Percentiles rank a stretch among this genome's conserved stretches.
phyloP scores from a whole-genome alignment of 1,284 basidiomycete genomes.

The Ganoderma boninense region DNA sequence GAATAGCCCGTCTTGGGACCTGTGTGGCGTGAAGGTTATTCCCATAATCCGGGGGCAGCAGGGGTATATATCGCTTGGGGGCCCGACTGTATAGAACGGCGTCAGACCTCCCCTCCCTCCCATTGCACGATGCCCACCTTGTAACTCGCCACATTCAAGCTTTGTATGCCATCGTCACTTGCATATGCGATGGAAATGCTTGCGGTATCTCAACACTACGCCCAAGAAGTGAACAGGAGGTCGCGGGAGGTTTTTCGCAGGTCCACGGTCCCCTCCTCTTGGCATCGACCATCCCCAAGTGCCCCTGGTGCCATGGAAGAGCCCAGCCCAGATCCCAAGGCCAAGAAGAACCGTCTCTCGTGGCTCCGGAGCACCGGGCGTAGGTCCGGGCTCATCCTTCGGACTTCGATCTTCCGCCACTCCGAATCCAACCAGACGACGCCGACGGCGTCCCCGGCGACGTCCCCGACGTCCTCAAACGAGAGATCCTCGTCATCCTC shows the following conservation, averaged over 20 bases:
- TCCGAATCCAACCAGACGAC: neutral
- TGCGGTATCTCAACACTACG: neutral
- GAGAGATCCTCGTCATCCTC: neutral
- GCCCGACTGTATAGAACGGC: neutral
- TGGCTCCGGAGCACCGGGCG: conserved; percentile 21
- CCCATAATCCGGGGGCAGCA: neutral
- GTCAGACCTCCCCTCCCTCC: neutral
- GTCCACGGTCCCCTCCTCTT: conserved; percentile 5
- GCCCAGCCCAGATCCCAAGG: neutral
- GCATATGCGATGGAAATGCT: neutral
- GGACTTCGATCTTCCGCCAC: conserved; percentile 9
- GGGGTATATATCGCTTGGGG: neutral
- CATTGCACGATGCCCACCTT: neutral
- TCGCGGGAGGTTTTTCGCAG: neutral
- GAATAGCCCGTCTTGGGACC: neutral
- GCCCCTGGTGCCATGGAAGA: neutral
- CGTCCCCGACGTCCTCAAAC: neutral
- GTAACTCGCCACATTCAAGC: neutral
- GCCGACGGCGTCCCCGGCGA: conserved; percentile 4
- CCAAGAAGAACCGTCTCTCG: conserved; percentile 25
- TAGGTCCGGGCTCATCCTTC: conserved; percentile 14
- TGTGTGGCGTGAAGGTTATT: conserved; percentile 5
- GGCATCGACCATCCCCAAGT: neutral
- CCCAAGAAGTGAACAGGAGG: neutral
- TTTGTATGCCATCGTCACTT: neutral